phyloP scores from a whole-genome alignment of 2,329 filamentous ascomycete genomes.

The Coleophoma crateriformis region DNA sequence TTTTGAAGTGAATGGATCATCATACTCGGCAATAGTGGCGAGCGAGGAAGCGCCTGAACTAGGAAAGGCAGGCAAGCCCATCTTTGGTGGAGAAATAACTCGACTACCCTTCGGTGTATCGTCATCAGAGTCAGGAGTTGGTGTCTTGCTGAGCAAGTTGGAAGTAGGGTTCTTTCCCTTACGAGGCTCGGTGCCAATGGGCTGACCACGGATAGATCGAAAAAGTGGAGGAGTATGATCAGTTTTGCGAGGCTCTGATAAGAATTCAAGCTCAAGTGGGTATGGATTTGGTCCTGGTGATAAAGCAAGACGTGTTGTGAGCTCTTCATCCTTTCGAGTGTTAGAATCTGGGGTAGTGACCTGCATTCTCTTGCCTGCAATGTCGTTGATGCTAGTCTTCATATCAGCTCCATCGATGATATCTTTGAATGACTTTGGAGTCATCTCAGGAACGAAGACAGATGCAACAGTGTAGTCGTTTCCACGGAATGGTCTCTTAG shows the following conservation, averaged over 20 bases:
- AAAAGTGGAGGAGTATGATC: slow-evolving; percentile 9
- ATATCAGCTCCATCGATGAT: neutral
- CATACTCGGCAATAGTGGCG: slow-evolving; percentile 5
- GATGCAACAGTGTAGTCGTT: neutral
- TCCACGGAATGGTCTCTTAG: neutral
- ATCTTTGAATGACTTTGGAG: too few species aligned
- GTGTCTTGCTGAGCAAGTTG: slow-evolving; percentile 11
- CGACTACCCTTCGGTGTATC: neutral
- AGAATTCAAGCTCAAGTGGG: slow-evolving; percentile 5
- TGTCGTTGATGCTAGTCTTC: neutral
- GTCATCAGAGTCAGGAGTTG: slow-evolving; percentile 1
- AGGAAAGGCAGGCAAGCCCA: slow-evolving; percentile 8
- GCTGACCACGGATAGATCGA: slow-evolving; percentile 14
- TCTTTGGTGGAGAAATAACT: slow-evolving; percentile 9
- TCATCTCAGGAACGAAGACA: neutral
- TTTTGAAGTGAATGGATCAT: slow-evolving; percentile 7
- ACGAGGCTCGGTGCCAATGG: slow-evolving; percentile 10
- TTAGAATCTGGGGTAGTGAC: neutral
- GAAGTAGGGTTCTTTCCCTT: slow-evolving; percentile 6
- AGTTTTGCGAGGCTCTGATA: slow-evolving; percentile 9
- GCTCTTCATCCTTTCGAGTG: neutral
- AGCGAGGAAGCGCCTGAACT: slow-evolving; percentile 2
- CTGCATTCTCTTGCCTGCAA: neutral
- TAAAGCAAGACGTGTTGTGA: neutral
- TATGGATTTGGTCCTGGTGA: slow-evolving; percentile 8